phyloP scores from a whole-genome alignment of 176 grass and related monocot genomes.

The Chrysopogon serrulatus region DNA sequence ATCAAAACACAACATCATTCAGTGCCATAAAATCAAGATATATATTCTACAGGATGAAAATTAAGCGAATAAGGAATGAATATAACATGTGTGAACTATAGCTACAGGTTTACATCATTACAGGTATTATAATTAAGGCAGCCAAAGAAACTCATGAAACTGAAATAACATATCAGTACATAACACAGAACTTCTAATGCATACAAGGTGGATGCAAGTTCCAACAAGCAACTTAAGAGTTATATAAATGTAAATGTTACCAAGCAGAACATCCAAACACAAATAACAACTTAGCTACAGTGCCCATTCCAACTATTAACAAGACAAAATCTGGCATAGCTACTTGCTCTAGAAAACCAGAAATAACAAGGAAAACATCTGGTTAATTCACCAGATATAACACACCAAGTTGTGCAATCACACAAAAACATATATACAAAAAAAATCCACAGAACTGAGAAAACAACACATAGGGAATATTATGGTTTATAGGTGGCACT shows the following conservation, averaged over 20 bases:
- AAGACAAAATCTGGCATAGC: neutral
- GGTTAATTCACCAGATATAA: conserved; percentile 12
- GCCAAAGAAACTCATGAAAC: conserved; percentile 4
- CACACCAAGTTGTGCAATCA: neutral
- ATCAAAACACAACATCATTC: neutral
- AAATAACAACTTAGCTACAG: neutral
- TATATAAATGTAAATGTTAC: neutral
- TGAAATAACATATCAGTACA: neutral
- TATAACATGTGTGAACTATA: neutral
- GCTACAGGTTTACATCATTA: neutral
- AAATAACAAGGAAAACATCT: conserved; percentile 3
- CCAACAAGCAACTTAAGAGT: conserved; percentile 14
- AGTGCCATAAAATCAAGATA: neutral
- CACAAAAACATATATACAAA: neutral
- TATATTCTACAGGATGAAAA: neutral
- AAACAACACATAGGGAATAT: neutral
- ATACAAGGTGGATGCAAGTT: neutral
- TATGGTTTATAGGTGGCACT: neutral
- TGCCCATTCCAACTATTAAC: neutral
- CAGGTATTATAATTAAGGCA: neutral
- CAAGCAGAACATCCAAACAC: neutral
- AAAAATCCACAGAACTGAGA: conserved; percentile 1
- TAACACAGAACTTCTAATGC: neutral
- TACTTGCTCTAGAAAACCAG: conserved; percentile 12
- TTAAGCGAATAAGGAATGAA: neutral